phyloP scores from a whole-genome alignment of 139 green algal species.

The Chlorella vulgaris region DNA sequence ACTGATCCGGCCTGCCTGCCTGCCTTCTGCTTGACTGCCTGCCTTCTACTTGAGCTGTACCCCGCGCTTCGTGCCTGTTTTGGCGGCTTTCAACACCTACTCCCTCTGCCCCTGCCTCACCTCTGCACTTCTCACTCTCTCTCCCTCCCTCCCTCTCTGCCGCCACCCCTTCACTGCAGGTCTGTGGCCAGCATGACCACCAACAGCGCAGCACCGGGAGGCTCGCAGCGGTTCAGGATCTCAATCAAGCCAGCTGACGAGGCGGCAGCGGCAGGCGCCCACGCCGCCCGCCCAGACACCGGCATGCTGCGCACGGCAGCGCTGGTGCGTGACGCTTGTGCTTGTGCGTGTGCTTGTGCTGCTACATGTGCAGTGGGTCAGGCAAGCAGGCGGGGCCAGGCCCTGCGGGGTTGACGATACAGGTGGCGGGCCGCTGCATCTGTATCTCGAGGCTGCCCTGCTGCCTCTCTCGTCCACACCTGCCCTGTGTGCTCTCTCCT shows the following conservation, averaged over 20 bases:
- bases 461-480: neutral
- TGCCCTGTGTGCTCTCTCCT: neutral
- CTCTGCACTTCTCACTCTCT: neutral
- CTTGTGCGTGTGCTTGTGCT: neutral
- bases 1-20: neutral
- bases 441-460: neutral
- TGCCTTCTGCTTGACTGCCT: neutral
- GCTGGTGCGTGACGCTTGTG: neutral
- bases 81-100: neutral
- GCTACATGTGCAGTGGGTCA: no score
- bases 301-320: conserved; percentile 18
- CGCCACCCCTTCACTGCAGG: neutral
- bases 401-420: no score
- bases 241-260: conserved; percentile 23
- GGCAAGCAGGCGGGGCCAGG: no score
- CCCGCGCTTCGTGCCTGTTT: neutral
- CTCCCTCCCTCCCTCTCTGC: neutral
- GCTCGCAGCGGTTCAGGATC: conserved; percentile 32
- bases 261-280: neutral
- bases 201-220: neutral
- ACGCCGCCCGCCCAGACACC: neutral
- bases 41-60: no score
- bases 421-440: no score
- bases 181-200: conserved; percentile 26
- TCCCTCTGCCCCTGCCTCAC: neutral